A percentile compares a stretch with the other conserved stretches of the same genome.
These are phyloP conservation scores for Colletotrichum echinochloae DNA, from an alignment of 2,329 filamentous ascomycete species.

Conservation along the genomic window DNA sequence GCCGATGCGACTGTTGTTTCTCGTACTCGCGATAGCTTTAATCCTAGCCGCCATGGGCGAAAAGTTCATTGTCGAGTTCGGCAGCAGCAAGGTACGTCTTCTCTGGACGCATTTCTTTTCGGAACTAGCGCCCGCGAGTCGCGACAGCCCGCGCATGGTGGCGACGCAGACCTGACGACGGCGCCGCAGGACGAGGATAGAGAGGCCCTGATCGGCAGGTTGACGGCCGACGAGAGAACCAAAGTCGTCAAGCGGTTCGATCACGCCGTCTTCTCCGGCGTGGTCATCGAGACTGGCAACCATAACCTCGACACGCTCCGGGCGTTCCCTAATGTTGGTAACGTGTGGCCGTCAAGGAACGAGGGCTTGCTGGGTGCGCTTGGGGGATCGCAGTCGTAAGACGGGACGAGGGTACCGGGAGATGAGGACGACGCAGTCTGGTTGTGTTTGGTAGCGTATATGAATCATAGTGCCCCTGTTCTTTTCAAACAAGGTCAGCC, in stretches of 20 bases:
- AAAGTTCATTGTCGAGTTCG: constrained; percentile 39
- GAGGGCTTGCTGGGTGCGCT: constrained; percentile 30
- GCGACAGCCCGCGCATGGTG: too few relatives aligned
- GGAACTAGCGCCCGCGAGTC: too few relatives aligned
- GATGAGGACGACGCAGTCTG: not conserved
- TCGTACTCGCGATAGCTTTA: not conserved
- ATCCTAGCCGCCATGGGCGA: constrained; percentile 22
- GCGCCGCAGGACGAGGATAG: constrained; percentile 26
- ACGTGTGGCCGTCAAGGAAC: constrained; percentile 49
- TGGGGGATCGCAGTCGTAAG: not conserved
- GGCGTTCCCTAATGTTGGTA: constrained; percentile 50
- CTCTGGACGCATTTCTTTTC: not conserved
- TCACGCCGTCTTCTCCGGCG: constrained; percentile 50
- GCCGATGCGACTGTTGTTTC: not conserved
- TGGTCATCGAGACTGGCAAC: constrained; percentile 49
- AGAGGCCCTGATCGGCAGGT: constrained; percentile 13
- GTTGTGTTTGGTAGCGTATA: not conserved
- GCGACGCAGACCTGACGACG: not conserved
- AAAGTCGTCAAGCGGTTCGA: constrained; percentile 32
- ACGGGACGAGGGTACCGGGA: not conserved
- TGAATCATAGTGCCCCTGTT: too few relatives aligned
- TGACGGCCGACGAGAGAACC: constrained; percentile 27
- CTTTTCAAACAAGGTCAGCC: too few relatives aligned
- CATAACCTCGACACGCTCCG: constrained; percentile 52
- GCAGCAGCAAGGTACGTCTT: constrained; percentile 26